Conservation (phyloP, 306 rosid species). For the Acmispon strigosus region DNA sequence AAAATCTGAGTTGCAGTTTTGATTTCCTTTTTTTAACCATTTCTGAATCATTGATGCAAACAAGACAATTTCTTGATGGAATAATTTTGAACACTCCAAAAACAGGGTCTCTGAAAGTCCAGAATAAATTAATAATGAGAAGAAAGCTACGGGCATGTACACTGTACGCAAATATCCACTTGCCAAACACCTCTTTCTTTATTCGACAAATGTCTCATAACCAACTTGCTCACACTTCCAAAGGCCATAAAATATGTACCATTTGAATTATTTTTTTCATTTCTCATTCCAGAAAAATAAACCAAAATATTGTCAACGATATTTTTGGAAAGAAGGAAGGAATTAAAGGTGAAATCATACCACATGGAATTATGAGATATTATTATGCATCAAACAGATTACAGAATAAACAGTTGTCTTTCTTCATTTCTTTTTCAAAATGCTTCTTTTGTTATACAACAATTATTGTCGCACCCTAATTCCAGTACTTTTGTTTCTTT, state of each 20-base stretch:
- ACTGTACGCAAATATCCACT: conserved; percentile 15
- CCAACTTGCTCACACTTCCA: conserved; percentile 33
- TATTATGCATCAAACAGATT: neutral
- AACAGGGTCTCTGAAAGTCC: too few species aligned
- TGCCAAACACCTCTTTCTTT: conserved; percentile 25
- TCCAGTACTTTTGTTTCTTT: conserved; percentile 31
- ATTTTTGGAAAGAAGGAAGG: neutral
- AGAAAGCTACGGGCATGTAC: neutral
- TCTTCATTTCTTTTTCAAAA: neutral
- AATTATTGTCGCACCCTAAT: conserved; percentile 25
- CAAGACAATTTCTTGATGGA: too few species aligned
- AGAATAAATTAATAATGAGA: too few species aligned
- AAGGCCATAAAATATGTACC: neutral
- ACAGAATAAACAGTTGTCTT: conserved; percentile 23
- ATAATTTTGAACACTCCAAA: too few species aligned
- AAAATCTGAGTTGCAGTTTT: too few species aligned
- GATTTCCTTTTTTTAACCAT: too few species aligned
- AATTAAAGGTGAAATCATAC: too few species aligned
- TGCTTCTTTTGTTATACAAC: conserved; percentile 8
- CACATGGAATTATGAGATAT: neutral
- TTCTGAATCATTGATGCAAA: too few species aligned
- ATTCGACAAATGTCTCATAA: conserved; percentile 36
- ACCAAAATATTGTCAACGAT: neutral
- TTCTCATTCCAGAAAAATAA: neutral
- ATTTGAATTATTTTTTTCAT: neutral